phyloP scores from a whole-genome alignment of 1,139 yeast species.

The Saccharomycopsis hybrid region DNA sequence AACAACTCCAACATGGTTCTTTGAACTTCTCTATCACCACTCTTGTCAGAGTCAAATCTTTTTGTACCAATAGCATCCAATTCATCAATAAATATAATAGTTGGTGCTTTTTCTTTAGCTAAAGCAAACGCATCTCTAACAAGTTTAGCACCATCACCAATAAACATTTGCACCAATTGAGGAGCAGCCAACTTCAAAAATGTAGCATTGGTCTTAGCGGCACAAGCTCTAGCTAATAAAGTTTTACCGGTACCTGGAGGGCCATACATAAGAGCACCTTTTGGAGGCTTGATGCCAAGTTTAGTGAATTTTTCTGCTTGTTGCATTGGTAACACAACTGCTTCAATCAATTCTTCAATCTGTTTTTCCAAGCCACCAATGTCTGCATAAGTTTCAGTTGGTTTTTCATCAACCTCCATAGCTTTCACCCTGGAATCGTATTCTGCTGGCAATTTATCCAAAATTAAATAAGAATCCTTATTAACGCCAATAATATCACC shows the following conservation, averaged over 20 bases:
- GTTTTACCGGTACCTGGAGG: slow-evolving; percentile 99
- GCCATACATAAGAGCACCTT: slow-evolving; percentile 98
- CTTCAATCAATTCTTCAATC: slow-evolving; percentile 95
- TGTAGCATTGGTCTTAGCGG: slow-evolving; percentile 98
- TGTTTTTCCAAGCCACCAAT: slow-evolving; percentile 98
- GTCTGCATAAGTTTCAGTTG: slow-evolving; percentile 93
- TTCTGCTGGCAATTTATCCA: slow-evolving; percentile 94
- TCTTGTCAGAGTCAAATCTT: slow-evolving; percentile 94
- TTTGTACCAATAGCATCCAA: slow-evolving; percentile 98
- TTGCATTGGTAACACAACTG: slow-evolving; percentile 97
- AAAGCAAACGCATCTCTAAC: slow-evolving; percentile 98
- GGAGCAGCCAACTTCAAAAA: slow-evolving; percentile 96
- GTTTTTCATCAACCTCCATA: slow-evolving; percentile 98
- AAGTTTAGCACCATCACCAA: slow-evolving; percentile 98
- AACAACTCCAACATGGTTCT: slow-evolving; percentile 97
- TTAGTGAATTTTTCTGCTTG: slow-evolving; percentile 94
- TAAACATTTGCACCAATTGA: slow-evolving; percentile 96
- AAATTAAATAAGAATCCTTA: slow-evolving; percentile 87
- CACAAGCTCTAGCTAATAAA: slow-evolving; percentile 95
- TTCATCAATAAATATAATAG: slow-evolving; percentile 95
- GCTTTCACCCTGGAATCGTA: slow-evolving; percentile 97
- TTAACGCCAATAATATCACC: slow-evolving; percentile 97
- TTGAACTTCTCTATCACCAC: slow-evolving; percentile 98
- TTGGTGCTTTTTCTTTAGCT: slow-evolving; percentile 97
- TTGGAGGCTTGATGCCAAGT: slow-evolving; percentile 93